Conservation (phyloP, 2,329 filamentous ascomycete genomes). For the Aphanoascus verrucosus region DNA sequence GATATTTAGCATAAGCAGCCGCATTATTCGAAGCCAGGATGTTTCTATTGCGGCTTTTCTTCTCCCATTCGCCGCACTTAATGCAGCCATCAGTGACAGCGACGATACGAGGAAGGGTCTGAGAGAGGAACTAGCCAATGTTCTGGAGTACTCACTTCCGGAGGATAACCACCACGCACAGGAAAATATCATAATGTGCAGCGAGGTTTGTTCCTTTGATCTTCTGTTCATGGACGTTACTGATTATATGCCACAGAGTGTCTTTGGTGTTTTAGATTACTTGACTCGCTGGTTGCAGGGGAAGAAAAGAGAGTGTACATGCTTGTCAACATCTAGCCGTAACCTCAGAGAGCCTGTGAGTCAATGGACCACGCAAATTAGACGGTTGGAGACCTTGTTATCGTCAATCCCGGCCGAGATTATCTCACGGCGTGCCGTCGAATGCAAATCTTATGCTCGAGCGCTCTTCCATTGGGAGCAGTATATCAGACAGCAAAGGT, state of each 20-base stretch:
- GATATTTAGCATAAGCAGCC: constrained; percentile 70
- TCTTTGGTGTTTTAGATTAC: constrained; percentile 87
- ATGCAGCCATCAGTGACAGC: constrained; percentile 65
- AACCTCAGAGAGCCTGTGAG: constrained; percentile 20
- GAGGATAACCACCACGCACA: constrained; percentile 47
- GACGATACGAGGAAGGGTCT: constrained; percentile 55
- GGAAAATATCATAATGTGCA: constrained; percentile 73
- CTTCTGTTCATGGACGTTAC: constrained; percentile 2
- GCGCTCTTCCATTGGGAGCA: constrained; percentile 93
- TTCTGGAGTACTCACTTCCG: constrained; percentile 56
- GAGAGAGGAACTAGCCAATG: constrained; percentile 59
- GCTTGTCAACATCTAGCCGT: constrained; percentile 21
- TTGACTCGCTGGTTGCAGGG: constrained; percentile 79
- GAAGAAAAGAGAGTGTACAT: constrained; percentile 48
- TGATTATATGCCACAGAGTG: constrained; percentile 46
- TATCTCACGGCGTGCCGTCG: constrained; percentile 75
- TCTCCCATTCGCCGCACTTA: constrained; percentile 75
- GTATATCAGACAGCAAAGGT: constrained; percentile 55
- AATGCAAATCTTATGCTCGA: constrained; percentile 84
- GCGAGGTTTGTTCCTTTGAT: constrained; percentile 53
- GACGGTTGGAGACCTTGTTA: constrained; percentile 62
- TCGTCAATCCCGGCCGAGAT: constrained; percentile 57
- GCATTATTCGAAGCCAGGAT: constrained; percentile 77
- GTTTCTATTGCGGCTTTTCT: constrained; percentile 77
- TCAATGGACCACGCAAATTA: constrained; percentile 36